Conservation (phyloP, 2,329 filamentous ascomycete genomes). For the Colletotrichum agaves region DNA sequence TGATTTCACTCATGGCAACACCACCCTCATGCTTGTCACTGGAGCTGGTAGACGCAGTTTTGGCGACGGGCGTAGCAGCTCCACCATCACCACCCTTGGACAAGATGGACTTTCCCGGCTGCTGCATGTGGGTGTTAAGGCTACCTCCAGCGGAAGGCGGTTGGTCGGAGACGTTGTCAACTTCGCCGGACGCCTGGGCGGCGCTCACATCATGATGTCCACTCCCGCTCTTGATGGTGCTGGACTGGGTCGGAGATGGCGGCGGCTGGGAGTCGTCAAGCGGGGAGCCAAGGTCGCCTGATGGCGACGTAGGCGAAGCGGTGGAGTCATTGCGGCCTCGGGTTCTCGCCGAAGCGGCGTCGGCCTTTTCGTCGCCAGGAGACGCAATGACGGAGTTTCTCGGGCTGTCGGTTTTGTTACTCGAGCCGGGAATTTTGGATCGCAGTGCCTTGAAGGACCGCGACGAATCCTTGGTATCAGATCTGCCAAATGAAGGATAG, state of each 20-base stretch:
- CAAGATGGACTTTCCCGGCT: slow-evolving; percentile 89
- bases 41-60: slow-evolving; percentile 37
- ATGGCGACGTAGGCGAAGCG: slow-evolving; percentile 53
- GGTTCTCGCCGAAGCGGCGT: slow-evolving; percentile 77
- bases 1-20: slow-evolving; percentile 90
- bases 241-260: slow-evolving; percentile 87
- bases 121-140: slow-evolving; percentile 67
- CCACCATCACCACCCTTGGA: slow-evolving; percentile 79
- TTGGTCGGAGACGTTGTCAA: slow-evolving; percentile 92
- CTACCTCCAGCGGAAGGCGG: slow-evolving; percentile 77
- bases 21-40: slow-evolving; percentile 59
- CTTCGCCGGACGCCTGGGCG: slow-evolving; percentile 87
- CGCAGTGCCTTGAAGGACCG: slow-evolving; percentile 86
- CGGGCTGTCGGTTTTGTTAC: slow-evolving; percentile 80
- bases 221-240: slow-evolving; percentile 68
- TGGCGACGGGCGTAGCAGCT: slow-evolving; percentile 72
- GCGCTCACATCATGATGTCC: slow-evolving; percentile 80
- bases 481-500: slow-evolving; percentile 91
- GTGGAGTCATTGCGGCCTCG: slow-evolving; percentile 59
- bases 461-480: slow-evolving; percentile 92
- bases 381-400: slow-evolving; percentile 77
- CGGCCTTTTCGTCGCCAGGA: slow-evolving; percentile 77
- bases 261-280: slow-evolving; percentile 69
- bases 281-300: slow-evolving; percentile 53
- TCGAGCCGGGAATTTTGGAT: slow-evolving; percentile 85